Evolutionary conservation across 2,329 filamentous ascomycete genomes (phyloP), one percentile per base, ranked within the genome.

Genomic region (Sporothrix globosa): DNA sequence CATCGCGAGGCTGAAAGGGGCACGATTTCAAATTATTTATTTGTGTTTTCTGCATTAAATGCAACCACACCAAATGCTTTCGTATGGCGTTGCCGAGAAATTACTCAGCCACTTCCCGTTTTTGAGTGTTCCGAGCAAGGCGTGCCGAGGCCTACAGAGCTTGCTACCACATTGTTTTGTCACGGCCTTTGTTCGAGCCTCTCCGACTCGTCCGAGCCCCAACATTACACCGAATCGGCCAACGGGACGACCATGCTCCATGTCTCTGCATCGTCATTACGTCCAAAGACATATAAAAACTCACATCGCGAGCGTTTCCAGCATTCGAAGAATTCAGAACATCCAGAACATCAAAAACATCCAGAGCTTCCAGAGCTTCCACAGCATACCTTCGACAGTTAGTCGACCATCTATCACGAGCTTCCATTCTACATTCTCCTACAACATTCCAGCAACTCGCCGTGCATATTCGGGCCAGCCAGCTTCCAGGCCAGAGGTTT

Each of bases 41-140:
- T 63, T n/a, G 30, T 21, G 30, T 21, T 60, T 60, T 21, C 34
- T 60, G 30, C 56, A 41, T 13, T n/a, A 1, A 19, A 21, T 50
- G 39, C 39, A 46, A 27, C 41, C 19, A 7, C 34, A 5, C 46
- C 3, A 34, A 30, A 10, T n/a, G 48, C 17, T 13, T 11, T 50
- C n/a, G 17, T n/a, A 21, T 41, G 61, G 61, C 44, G 41, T 34
- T 50, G n/a, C 61, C 44, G 61, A 65, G 61, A 34, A 68, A 69
- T 71, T 71, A 71, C 60, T 71, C 60, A 71, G 44, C 58, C 52
- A 52, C 48, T 44, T 61, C 24, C 34, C 27, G 7, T 56, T 66
- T 63, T 58, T 13, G 67, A 21, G 24, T 30, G 54, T 10, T 24
- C 48, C 48, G 48, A 67, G 30, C n/a, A 7, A 54, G 19, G 34